Conservation (phyloP, 148 eudicot species). For the Camellia japonica region DNA sequence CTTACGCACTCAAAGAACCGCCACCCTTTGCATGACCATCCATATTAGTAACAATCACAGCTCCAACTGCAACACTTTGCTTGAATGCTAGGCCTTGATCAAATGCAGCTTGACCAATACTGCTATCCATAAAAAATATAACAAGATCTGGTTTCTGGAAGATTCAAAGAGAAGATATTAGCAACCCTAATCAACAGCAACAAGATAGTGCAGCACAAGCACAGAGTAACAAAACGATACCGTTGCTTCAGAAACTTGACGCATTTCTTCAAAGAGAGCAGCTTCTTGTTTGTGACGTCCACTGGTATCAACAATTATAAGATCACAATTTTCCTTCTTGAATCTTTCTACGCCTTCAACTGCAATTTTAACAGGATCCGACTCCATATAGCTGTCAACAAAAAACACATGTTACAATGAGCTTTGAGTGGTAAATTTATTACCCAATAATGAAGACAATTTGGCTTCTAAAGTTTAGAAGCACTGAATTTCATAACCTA, state of each 20-base stretch:
- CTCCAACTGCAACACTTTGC: slow-evolving; percentile 99
- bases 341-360: slow-evolving; percentile 95
- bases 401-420: slow-evolving; percentile 1
- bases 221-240: slow-evolving; percentile 27
- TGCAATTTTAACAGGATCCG: slow-evolving; percentile 97
- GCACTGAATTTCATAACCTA: not conserved
- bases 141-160: slow-evolving; percentile 98
- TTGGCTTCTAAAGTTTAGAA: not conserved
- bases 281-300: slow-evolving; percentile 99
- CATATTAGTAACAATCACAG: slow-evolving; percentile 97
- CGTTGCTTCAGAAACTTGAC: slow-evolving; percentile 96
- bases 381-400: slow-evolving; percentile 74
- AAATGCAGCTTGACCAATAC: slow-evolving; percentile 99
- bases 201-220: not conserved
- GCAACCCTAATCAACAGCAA: slow-evolving; percentile 10
- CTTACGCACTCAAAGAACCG: slow-evolving; percentile 99
- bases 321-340: slow-evolving; percentile 91
- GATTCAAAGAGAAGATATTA: slow-evolving; percentile 17
- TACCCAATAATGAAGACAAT: not conserved
- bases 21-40: slow-evolving; percentile 99
- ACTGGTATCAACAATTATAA: slow-evolving; percentile 95
- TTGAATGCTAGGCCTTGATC: slow-evolving; percentile 97
- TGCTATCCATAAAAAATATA: slow-evolving; percentile 98
- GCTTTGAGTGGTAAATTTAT: not conserved
- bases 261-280: slow-evolving; percentile 97